phyloP scores from a whole-genome alignment of 805 yeast genomes.

The Saccharomycopsis sp. region DNA sequence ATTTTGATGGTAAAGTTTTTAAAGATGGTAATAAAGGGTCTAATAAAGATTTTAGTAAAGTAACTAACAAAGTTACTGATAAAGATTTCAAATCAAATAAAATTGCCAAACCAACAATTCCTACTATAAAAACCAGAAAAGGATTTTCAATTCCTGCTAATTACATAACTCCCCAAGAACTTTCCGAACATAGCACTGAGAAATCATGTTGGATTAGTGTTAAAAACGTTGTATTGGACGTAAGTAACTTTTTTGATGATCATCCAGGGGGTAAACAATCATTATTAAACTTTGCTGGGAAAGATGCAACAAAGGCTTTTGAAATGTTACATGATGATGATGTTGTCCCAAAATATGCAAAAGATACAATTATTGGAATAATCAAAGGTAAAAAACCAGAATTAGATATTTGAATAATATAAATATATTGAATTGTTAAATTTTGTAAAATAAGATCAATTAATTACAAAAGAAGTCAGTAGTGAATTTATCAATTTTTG shows the following conservation, averaged over 20 bases:
- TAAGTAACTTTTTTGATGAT: conserved; percentile 32
- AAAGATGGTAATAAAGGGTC: too few relatives aligned
- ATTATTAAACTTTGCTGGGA: conserved; percentile 36
- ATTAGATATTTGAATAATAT: conserved; percentile 15
- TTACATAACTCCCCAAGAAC: conserved; percentile 37
- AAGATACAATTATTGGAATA: conserved; percentile 38
- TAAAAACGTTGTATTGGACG: conserved; percentile 41
- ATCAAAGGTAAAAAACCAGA: conserved; percentile 30
- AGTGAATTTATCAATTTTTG: too few relatives aligned
- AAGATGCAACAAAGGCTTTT: conserved; percentile 39
- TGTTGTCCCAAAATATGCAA: conserved; percentile 40
- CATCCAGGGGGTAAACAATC: conserved; percentile 58
- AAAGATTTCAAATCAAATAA: neutral
- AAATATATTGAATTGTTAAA: too few relatives aligned
- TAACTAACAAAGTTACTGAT: conserved; percentile 2
- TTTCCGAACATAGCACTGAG: conserved; percentile 35
- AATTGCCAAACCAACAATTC: conserved; percentile 1
- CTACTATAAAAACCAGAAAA: conserved; percentile 16
- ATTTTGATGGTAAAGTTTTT: conserved; percentile 24
- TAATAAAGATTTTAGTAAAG: too few relatives aligned
- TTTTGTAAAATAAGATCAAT: too few relatives aligned
- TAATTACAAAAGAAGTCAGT: too few relatives aligned
- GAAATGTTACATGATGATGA: conserved; percentile 48
- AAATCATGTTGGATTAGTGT: conserved; percentile 45
- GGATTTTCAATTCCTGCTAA: conserved; percentile 34